Percentiles rank a stretch among this genome's conserved stretches.
These are phyloP conservation scores for Trypanosoma congolense DNA, from an alignment of 208 protist species.

Conservation along the genomic window DNA sequence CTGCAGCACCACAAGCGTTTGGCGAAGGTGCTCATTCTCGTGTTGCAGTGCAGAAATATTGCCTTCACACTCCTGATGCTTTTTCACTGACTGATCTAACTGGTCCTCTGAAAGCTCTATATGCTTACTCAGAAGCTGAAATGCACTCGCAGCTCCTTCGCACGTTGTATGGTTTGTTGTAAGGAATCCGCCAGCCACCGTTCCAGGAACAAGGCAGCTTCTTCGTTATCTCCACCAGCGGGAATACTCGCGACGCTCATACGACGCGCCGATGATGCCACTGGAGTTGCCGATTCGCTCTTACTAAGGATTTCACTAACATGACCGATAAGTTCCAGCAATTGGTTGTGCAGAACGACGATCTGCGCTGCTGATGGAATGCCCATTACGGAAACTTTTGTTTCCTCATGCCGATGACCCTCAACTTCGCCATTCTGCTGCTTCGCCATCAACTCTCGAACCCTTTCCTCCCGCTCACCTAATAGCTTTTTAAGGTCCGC, in stretches of 20 bases:
- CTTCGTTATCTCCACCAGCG: background rate
- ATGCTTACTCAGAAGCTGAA: constrained; percentile 11
- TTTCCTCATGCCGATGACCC: constrained; percentile 9
- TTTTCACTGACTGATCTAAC: background rate
- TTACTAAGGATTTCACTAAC: constrained; percentile 1
- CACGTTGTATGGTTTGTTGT: constrained; percentile 8
- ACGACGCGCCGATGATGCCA: constrained; percentile 1
- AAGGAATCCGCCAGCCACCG: constrained; percentile 15
- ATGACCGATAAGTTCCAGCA: constrained; percentile 8
- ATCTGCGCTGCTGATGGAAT: constrained; percentile 9
- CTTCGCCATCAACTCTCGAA: constrained; percentile 7
- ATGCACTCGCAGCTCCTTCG: constrained; percentile 5
- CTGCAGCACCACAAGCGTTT: constrained; percentile 13
- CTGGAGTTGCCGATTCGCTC: background rate
- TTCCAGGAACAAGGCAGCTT: constrained; percentile 3
- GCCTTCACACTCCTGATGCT: background rate
- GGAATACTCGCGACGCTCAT: constrained; percentile 7
- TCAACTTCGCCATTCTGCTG: constrained; percentile 3
- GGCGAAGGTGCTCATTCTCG: constrained; percentile 16
- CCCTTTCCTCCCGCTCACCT: constrained; percentile 14
- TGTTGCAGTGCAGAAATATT: background rate
- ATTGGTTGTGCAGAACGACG: constrained; percentile 14
- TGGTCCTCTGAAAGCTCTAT: background rate
- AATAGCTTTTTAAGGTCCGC: constrained; percentile 7
- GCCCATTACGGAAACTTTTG: constrained; percentile 7